phyloP scores from a whole-genome alignment of 2,329 filamentous ascomycete species.

The Microcyclospora tardicrescens region DNA sequence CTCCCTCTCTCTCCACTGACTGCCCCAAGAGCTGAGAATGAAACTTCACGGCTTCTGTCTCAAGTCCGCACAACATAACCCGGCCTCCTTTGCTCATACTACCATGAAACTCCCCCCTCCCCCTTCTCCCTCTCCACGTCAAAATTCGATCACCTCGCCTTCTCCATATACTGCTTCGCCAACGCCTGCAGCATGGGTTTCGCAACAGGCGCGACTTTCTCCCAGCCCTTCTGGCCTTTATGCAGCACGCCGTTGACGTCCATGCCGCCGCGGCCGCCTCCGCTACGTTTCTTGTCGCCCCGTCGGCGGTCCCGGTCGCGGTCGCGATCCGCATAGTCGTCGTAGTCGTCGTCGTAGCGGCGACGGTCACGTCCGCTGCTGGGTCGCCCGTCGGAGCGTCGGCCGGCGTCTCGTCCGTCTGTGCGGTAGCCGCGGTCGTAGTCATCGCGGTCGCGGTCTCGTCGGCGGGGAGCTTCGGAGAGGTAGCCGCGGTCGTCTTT shows the following conservation, averaged over 20 bases:
- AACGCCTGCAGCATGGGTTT: constrained; percentile 18
- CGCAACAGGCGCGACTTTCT: constrained; percentile 18
- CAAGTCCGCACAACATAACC: too few species aligned
- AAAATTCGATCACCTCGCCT: too few species aligned
- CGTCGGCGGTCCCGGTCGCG: constrained; percentile 11
- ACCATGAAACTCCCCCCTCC: too few species aligned
- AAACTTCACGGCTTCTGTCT: too few species aligned
- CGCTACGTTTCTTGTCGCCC: constrained; percentile 3
- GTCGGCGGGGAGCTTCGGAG: constrained; percentile 14
- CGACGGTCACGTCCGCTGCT: background rate
- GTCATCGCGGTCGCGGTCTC: constrained; percentile 12
- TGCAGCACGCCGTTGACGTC: constrained; percentile 14
- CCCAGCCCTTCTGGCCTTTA: constrained; percentile 20
- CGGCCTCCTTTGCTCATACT: too few species aligned
- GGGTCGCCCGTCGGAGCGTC: background rate
- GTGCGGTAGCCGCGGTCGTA: constrained; percentile 15
- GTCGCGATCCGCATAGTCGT: constrained; percentile 7
- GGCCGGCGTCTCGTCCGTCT: constrained; percentile 12
- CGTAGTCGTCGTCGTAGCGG: background rate
- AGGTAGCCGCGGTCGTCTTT: constrained; percentile 18
- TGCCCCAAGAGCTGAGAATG: too few species aligned
- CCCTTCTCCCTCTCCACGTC: too few species aligned
- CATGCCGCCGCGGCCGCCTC: constrained; percentile 5
- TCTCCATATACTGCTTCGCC: constrained; percentile 14
- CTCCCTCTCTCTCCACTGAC: too few species aligned